phyloP scores from a whole-genome alignment of 805 yeast species.

The Danielozyma ontarioensis region DNA sequence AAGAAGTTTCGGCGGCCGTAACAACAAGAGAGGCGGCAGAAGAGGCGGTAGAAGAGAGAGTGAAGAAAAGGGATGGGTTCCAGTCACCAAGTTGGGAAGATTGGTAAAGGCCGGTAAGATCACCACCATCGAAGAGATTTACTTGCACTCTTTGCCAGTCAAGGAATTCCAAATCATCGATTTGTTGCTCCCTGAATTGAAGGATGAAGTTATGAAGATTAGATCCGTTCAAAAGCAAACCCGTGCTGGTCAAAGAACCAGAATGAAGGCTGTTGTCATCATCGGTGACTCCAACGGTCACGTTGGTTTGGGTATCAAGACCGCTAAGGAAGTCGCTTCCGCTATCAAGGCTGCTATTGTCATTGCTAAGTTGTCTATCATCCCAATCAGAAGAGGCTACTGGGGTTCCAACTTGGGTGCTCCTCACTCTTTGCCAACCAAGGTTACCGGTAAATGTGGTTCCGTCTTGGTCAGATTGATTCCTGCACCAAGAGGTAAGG shows the following conservation, averaged over 20 bases:
- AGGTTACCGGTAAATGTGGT: conserved; percentile 99
- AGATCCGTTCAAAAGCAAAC: conserved; percentile 99
- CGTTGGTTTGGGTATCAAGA: conserved; percentile 99
- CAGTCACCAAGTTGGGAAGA: conserved; percentile 99
- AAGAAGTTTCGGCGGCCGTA: conserved; percentile 48
- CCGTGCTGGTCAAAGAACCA: conserved; percentile 99
- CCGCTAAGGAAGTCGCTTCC: conserved; percentile 99
- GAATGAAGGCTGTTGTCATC: conserved; percentile 99
- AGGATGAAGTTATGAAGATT: conserved; percentile 99
- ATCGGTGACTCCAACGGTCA: conserved; percentile 99
- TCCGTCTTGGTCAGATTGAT: conserved; percentile 97
- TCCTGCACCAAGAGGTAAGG: conserved; percentile 99
- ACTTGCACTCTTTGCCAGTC: conserved; percentile 98
- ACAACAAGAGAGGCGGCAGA: conserved; percentile 62
- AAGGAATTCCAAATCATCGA: conserved; percentile 99
- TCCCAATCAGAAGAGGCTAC: conserved; percentile 99
- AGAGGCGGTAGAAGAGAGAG: conserved; percentile 65
- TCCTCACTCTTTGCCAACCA: conserved; percentile 97
- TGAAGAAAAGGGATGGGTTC: conserved; percentile 99
- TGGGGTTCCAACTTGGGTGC: conserved; percentile 99
- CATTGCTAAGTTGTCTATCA: conserved; percentile 97
- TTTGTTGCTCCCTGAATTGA: conserved; percentile 88
- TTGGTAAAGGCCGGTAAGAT: conserved; percentile 98
- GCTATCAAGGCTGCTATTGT: conserved; percentile 99
- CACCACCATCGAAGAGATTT: conserved; percentile 94